These are phyloP conservation scores for Emergomyces africanus DNA, from an alignment of 2,329 filamentous ascomycete genomes.

Conservation along the genomic window DNA sequence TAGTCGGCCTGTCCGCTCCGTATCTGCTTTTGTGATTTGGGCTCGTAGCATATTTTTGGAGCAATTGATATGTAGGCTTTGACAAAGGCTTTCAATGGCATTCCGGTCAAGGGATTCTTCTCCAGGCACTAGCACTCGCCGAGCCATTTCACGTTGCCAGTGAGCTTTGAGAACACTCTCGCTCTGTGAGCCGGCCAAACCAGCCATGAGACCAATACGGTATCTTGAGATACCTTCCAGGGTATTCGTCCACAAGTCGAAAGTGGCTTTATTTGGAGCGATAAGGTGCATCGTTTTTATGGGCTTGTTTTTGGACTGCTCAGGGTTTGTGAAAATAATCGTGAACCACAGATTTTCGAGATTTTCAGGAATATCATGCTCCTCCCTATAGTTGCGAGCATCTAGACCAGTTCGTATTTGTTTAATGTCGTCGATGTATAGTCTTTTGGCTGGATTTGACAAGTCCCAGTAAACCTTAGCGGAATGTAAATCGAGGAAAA, in stretches of 20 bases:
- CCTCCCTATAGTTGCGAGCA: conserved; percentile 77
- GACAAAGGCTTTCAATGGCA: conserved; percentile 72
- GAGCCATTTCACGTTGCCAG: conserved; percentile 75
- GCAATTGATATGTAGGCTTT: conserved; percentile 83
- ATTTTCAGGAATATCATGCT: conserved; percentile 57
- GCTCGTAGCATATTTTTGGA: conserved; percentile 58
- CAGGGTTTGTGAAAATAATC: conserved; percentile 70
- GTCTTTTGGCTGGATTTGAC: conserved; percentile 62
- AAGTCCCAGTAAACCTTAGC: conserved; percentile 85
- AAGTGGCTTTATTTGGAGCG: conserved; percentile 57
- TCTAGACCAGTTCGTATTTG: conserved; percentile 76
- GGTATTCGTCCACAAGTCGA: conserved; percentile 70
- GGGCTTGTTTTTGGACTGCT: conserved; percentile 56
- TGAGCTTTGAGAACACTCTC: conserved; percentile 70
- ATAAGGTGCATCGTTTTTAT: conserved; percentile 80
- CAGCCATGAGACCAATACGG: conserved; percentile 80
- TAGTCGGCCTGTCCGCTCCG: conserved; percentile 50
- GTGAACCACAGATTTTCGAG: conserved; percentile 72
- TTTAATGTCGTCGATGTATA: conserved; percentile 92
- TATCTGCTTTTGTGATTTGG: conserved; percentile 63
- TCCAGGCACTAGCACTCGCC: conserved; percentile 36
- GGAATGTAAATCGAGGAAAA: conserved; percentile 69
- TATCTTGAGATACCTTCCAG: conserved; percentile 75
- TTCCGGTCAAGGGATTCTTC: conserved; percentile 63
- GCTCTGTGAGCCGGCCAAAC: conserved; percentile 66